Evolutionary conservation across 1,284 basidiomycete genomes (phyloP).

Genomic region (Paramarasmius palmivorus): DNA sequence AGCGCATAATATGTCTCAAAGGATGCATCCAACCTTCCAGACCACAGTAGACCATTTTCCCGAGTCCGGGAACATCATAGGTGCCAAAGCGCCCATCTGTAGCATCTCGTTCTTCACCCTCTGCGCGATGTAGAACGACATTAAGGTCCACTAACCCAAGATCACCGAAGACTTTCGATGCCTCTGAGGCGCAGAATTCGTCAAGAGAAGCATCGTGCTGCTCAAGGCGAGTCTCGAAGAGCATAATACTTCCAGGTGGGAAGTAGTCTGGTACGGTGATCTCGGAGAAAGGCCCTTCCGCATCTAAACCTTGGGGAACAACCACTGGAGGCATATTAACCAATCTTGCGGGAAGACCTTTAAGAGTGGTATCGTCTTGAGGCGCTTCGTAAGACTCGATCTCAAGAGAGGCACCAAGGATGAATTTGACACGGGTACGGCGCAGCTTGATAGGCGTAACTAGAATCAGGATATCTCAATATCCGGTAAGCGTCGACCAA

Average conservation of each 20-base stretch:
- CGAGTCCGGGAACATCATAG: conserved; percentile 78
- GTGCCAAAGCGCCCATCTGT: conserved; percentile 72
- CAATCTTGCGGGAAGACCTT: conserved; percentile 75
- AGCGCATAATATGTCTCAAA: conserved; percentile 76
- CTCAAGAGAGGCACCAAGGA: conserved; percentile 77
- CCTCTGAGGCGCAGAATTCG: conserved; percentile 65
- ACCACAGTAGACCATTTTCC: conserved; percentile 84
- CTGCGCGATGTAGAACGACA: conserved; percentile 78
- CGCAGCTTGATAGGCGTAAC: conserved; percentile 84
- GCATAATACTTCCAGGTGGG: conserved; percentile 89
- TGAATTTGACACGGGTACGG: conserved; percentile 76
- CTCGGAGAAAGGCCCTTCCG: conserved; percentile 73
- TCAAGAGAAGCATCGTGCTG: conserved; percentile 70
- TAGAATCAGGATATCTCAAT: conserved; percentile 31
- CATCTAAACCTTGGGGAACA: conserved; percentile 58
- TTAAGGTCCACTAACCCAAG: conserved; percentile 90
- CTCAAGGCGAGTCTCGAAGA: conserved; percentile 84
- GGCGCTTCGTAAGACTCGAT: conserved; percentile 63
- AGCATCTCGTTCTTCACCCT: conserved; percentile 89
- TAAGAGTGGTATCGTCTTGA: conserved; percentile 58
- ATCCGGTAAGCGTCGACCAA: conserved; percentile 1
- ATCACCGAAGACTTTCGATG: conserved; percentile 68
- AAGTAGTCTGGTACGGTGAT: conserved; percentile 84
- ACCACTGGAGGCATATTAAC: conserved; percentile 59
- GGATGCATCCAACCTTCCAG: conserved; percentile 96